Base-by-base conservation (phyloP, 495 filamentous ascomycete genomes). In the Podospora conica region DNA sequence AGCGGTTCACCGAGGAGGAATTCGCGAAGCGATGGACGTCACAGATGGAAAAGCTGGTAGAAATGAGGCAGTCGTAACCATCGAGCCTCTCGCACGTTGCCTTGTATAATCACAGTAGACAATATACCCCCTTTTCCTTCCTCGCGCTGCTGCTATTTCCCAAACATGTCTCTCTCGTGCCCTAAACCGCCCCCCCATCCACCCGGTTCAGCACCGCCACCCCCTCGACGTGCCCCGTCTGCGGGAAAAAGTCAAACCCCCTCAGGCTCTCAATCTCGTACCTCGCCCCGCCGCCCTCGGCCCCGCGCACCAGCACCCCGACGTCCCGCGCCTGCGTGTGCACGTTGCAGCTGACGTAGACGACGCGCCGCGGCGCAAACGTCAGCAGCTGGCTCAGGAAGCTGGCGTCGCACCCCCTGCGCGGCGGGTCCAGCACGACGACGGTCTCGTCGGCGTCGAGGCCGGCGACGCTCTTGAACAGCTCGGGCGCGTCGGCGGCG, bases 241-340 rank as follows among this genome's bases (percentile, higher is more conserved):
- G 95, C 56, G 95, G 95, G 77, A 98, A 98, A 80, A 98, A 98
- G 72, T 98, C 95, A 74, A 97, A 97, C 5, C 93, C 95, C 57
- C 88, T 83, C 33, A 98, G 79, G 73, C 91, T 96, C 82, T 98
- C 96, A 71, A 98, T 91, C 75, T 88, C 85, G 78, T 97, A 98
- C 57, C 83, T 79, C 27, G 82, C 81, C 55, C 62, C 24, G 81
- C 78, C 65, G 61, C 75, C 55, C 9, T 63, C 72, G 23, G 68
- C 61, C 21, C 90, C 91, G 61, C 87, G 82, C 0, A 96, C 91
- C 77, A 97, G 78, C 31, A 91, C 81, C 0, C 91, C 93, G 3
- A 98, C 87, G 78, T 98, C 95, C 60, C 96, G 81, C 33, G 95
- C 96, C 80, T 98, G 95, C 22, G 95, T 97, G 72, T 98, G 96